These are phyloP conservation scores for Lactarius evosmus DNA, from an alignment of 768 basidiomycete genomes.

Conservation along the genomic window DNA sequence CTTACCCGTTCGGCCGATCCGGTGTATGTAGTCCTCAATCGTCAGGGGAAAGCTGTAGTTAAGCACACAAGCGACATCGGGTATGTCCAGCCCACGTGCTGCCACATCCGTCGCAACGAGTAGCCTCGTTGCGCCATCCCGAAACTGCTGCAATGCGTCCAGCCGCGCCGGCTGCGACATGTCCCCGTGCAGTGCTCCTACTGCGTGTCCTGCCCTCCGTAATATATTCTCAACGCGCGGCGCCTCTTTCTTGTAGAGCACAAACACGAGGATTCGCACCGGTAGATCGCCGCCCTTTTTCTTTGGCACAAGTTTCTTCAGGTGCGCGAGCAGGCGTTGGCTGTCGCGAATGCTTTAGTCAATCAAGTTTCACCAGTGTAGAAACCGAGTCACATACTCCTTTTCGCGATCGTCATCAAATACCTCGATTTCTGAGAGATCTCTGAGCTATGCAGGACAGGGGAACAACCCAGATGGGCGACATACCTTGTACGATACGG, in stretches of 20 bases:
- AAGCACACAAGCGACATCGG: constrained; percentile 89
- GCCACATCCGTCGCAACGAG: constrained; percentile 98
- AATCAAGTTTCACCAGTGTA: neutral
- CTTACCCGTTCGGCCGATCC: constrained; percentile 84
- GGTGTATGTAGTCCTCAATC: constrained; percentile 89
- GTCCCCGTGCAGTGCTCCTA: constrained; percentile 87
- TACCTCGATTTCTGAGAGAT: constrained; percentile 66
- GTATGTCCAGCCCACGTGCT: constrained; percentile 95
- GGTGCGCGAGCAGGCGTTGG: constrained; percentile 54
- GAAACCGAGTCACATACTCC: constrained; percentile 53
- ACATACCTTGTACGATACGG: constrained; percentile 73
- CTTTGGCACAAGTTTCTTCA: constrained; percentile 56
- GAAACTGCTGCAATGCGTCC: constrained; percentile 84
- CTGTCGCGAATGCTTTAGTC: constrained; percentile 36
- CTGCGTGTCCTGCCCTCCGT: constrained; percentile 66
- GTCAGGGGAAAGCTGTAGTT: constrained; percentile 99
- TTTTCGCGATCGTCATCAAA: constrained; percentile 82
- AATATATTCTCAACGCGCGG: constrained; percentile 84
- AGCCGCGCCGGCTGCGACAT: constrained; percentile 82
- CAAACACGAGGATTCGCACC: constrained; percentile 84
- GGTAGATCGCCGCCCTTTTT: constrained; percentile 55
- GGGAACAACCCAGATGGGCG: neutral
- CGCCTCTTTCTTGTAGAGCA: constrained; percentile 96
- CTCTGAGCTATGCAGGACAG: neutral
- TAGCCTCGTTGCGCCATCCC: constrained; percentile 71